Evolutionary conservation across 2,329 filamentous ascomycete genomes (phyloP), one percentile per base, ranked within the genome.

Genomic region (Diplodia mutila): DNA sequence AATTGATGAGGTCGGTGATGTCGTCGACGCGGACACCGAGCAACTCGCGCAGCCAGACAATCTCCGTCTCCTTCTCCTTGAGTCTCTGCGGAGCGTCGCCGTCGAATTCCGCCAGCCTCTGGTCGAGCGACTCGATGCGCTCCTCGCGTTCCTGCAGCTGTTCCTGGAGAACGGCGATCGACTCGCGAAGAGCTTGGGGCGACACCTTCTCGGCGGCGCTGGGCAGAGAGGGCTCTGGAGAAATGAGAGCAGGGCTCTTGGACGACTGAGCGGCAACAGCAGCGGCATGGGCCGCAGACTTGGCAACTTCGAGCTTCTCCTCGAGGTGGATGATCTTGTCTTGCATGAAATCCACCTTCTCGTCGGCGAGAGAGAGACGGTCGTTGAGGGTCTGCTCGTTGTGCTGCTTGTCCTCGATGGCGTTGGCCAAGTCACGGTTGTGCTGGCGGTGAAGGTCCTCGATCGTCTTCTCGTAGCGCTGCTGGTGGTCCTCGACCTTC

Each of bases 151-250:
- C 93, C 78, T 98, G 95, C 7, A 99, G 86, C 79, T 99, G 95
- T 78, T 98, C 94, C 80, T 99, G 95, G 29, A 99, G 85, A 21
- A 97, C 95, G 80, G 97, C 89, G 75, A 99, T 97, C 0, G 94
- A 97, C 80, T 99, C 95, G 34, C 95, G 91, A 37, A 99, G 86
- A 7, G 95, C 95, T 79, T 98, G 94, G 0, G 94, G 92, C 2
- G 94, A 97, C 68, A 97, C 92, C 84, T 91, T 97, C 77, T 95
- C 93, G 0, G 92, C 91, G 4, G 89, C 75, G 49, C 82, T 80
- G n/a, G 80, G 77, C 34, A 75, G 72, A 57, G 75, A 76, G 72
- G 78, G 71, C 71, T 27, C 70, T 68, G 55, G 29, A 32, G 29
- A 70, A 71, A 67, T 14, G 49, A 63, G 61, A 69, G 83, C 76